Base-by-base conservation (phyloP, 192 early-diverging fungal species). In the Funneliformis geosporum region DNA sequence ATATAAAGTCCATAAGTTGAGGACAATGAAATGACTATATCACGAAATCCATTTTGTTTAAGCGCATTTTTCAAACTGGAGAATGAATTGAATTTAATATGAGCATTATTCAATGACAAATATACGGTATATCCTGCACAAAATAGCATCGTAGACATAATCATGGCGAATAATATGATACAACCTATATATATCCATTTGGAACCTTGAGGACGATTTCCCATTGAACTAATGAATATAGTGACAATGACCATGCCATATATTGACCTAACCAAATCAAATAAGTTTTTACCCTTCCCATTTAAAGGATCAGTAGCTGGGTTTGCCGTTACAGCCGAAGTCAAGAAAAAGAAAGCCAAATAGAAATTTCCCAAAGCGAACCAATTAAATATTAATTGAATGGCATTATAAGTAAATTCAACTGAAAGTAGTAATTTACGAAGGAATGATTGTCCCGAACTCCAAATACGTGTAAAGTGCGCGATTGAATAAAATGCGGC, bases 141-240 rank as follows among this genome's bases (percentile, higher is more conserved):
- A 83, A 93, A 94, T 0, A 95, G 76, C 90, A 97, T 92, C 69
- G 93, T 84, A n/a, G 88, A 79, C 94, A 96, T 96, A 80, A 97
- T 87, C 71, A 92, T 25, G 0, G 92, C 93, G 82, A 96, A 98
- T 42, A 96, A 74, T 12, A 92, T 74, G 28, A 95, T 93, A 65
- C 86, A 90, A n/a, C 86, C 60, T 42, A 87, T 86, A 83, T 93
- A 96, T 64, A 96, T 88, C 55, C 83, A 83, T 79, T 91, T 93
- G 12, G 94, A 92, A 27, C 94, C 96, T 84, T 97, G 94, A 27
- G 96, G 96, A 18, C 95, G 91, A 86, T 98, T 98, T 73, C 96
- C 96, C 70, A 98, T 86, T 61, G 96, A 94, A 33, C 89, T 88
- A 42, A 98, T 92, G 81, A 98, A 93, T 69, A 92, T 91, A 42